Percentiles rank a stretch among this genome's conserved stretches.
Evolutionary conservation across 2,329 filamentous ascomycete genomes (phyloP).

Genomic region (Paraphaeosphaeria minitans): DNA sequence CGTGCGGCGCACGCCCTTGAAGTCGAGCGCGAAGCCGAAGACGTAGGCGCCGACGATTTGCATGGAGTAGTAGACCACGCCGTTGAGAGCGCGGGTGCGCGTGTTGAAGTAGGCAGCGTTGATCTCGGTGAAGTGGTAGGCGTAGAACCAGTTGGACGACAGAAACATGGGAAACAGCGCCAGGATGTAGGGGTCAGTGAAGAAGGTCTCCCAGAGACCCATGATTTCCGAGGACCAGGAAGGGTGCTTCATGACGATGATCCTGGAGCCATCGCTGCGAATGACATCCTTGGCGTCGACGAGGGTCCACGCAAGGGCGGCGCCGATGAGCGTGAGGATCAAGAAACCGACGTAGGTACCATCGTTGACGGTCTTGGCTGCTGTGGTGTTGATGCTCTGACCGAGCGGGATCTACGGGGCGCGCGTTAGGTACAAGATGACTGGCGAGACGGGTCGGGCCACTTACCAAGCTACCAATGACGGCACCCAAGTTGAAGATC

Average conservation of each 20-base stretch:
- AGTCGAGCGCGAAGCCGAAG: conserved; percentile 74
- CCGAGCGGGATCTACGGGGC: conserved; percentile 68
- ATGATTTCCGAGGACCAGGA: conserved; percentile 80
- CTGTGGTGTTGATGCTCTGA: conserved; percentile 68
- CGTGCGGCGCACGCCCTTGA: conserved; percentile 61
- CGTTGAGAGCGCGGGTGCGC: conserved; percentile 77
- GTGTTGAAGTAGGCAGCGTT: conserved; percentile 74
- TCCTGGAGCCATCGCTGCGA: conserved; percentile 75
- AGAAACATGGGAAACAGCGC: conserved; percentile 83
- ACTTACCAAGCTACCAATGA: conserved; percentile 75
- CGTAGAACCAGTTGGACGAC: conserved; percentile 79
- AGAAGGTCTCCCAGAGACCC: conserved; percentile 76
- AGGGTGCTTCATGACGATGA: conserved; percentile 90
- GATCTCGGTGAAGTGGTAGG: conserved; percentile 77
- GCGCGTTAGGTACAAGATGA: conserved; percentile 2
- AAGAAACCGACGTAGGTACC: conserved; percentile 91
- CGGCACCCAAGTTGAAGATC: conserved; percentile 90
- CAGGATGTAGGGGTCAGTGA: conserved; percentile 72
- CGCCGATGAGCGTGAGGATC: conserved; percentile 77
- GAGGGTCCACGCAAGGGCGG: conserved; percentile 70
- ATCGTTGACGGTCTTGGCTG: conserved; percentile 62
- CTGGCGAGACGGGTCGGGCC: conserved; percentile 17
- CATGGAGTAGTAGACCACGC: conserved; percentile 76
- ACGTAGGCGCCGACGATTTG: conserved; percentile 78
- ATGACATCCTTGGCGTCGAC: conserved; percentile 74